These are phyloP conservation scores for Moesziomyces sp. DNA, from an alignment of 1,284 basidiomycete genomes.

Conservation along the genomic window DNA sequence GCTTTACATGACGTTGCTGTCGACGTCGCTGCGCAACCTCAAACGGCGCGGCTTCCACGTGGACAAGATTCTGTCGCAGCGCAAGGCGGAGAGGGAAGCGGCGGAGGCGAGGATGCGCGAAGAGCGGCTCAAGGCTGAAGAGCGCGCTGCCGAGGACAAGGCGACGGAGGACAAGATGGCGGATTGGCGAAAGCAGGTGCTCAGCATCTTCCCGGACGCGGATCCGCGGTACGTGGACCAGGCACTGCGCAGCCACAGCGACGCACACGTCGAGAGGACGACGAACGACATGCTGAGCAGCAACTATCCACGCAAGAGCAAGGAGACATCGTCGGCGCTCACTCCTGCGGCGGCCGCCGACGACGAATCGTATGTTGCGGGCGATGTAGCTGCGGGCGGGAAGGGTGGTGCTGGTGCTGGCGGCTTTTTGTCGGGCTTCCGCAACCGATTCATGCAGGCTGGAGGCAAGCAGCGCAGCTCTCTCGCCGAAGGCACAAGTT, in stretches of 20 bases:
- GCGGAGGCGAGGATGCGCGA: slow-evolving; percentile 69
- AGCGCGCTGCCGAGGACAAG: slow-evolving; percentile 53
- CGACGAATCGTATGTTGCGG: neutral
- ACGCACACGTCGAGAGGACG: slow-evolving; percentile 63
- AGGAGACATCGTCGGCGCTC: slow-evolving; percentile 23
- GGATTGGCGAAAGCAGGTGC: slow-evolving; percentile 54
- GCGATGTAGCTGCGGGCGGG: slow-evolving; percentile 3
- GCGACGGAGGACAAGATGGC: slow-evolving; percentile 31
- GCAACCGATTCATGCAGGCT: slow-evolving; percentile 38
- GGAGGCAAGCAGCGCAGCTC: slow-evolving; percentile 44
- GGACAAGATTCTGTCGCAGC: slow-evolving; percentile 88
- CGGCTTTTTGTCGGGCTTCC: slow-evolving; percentile 51
- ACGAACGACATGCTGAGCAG: slow-evolving; percentile 59
- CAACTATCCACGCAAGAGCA: slow-evolving; percentile 53
- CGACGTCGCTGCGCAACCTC: slow-evolving; percentile 84
- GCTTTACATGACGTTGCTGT: slow-evolving; percentile 90
- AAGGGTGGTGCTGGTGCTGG: slow-evolving; percentile 8
- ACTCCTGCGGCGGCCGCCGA: slow-evolving; percentile 11
- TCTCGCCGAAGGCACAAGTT: slow-evolving; percentile 57
- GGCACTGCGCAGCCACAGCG: slow-evolving; percentile 55
- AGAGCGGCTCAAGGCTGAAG: slow-evolving; percentile 55
- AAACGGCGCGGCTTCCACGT: slow-evolving; percentile 82
- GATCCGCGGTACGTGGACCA: slow-evolving; percentile 58
- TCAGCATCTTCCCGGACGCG: slow-evolving; percentile 66
- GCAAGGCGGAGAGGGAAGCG: slow-evolving; percentile 78